Percentiles rank a stretch among this genome's conserved stretches.
phyloP scores from a whole-genome alignment of 2,329 filamentous ascomycete genomes.

The Cladosporium colombiae region DNA sequence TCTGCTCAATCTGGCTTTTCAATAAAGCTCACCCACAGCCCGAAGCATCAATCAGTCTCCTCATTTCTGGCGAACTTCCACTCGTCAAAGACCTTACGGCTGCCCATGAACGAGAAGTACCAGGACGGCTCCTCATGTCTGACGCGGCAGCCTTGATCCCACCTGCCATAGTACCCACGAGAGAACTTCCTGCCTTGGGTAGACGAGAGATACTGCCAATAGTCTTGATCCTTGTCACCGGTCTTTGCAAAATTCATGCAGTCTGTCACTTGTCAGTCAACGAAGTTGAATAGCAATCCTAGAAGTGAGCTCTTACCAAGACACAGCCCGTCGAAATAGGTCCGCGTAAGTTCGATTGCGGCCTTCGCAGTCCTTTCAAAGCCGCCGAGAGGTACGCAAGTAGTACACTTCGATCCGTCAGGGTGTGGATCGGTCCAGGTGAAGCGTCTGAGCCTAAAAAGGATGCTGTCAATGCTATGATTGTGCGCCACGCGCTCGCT shows the following conservation, averaged over 20 bases:
- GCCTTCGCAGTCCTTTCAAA: not conserved
- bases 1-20: not conserved
- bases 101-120: slow-evolving; percentile 35
- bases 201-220: slow-evolving; percentile 27
- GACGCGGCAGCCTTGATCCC: slow-evolving; percentile 33
- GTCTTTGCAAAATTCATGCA: not conserved
- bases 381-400: too few species aligned
- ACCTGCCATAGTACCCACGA: slow-evolving; percentile 17
- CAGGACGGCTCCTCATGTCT: slow-evolving; percentile 34
- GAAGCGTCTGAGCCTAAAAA: slow-evolving; percentile 17
- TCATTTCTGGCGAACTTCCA: not conserved
- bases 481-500: slow-evolving; percentile 20
- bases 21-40: not conserved
- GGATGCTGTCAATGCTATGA: slow-evolving; percentile 18
- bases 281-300: too few species aligned
- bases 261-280: not conserved
- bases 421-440: slow-evolving; percentile 12
- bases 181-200: too few species aligned
- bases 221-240: not conserved
- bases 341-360: not conserved
- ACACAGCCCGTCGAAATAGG: slow-evolving; percentile 37
- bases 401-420: not conserved
- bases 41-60: not conserved
- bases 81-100: slow-evolving; percentile 7
- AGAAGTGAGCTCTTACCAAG: slow-evolving; percentile 25